Base-by-base conservation (phyloP, 176 grass and related monocot species). In the Carex myosuroides region DNA sequence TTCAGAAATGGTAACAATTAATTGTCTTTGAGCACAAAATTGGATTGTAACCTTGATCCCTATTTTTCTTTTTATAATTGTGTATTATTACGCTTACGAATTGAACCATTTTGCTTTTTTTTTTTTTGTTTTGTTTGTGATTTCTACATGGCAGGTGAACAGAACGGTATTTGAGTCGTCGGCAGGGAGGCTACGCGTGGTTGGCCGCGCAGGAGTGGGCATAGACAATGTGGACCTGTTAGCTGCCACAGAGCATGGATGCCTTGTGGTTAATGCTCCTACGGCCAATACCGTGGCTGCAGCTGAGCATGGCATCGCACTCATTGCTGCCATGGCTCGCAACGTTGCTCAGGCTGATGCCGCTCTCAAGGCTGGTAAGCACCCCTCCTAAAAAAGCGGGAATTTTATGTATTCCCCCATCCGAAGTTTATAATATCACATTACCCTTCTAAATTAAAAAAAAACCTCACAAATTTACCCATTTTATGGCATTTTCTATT, bases 201-300 rank as follows among this genome's bases (percentile, higher is more conserved):
- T 97, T 2, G 94, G 94, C 24, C 91, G 94, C 9, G 94, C 94
- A 0, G 94, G 94, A 0, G 94, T 97, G 12, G 91, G 94, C 87
- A 97, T 93, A 74, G 94, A 97, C 86, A 97, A 97, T 88, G 94
- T 97, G 21, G 94, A 97, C 18, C 94, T 97, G 64, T 84, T 91
- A 80, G 94, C 94, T 20, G 94, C 94, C 71, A 97, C 94, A 33
- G 94, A 93, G 89, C 94, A 93, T 6, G 89, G 94, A 0, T 97
- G 94, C 81, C 94, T 97, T 54, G 94, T 97, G 78, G 94, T 97
- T 53, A 97, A 97, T 80, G 94, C 94, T 17, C 91, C 91, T 70
- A 97, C 94, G 22, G 94, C 94, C 21, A 97, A 97, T 84, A 97
- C 94, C 35, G 54, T 97, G 26, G 94, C 91, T 42, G 94, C 91